These are phyloP conservation scores for Whalleya microplaca DNA, from an alignment of 2,329 filamentous ascomycete genomes.

Conservation along the genomic window DNA sequence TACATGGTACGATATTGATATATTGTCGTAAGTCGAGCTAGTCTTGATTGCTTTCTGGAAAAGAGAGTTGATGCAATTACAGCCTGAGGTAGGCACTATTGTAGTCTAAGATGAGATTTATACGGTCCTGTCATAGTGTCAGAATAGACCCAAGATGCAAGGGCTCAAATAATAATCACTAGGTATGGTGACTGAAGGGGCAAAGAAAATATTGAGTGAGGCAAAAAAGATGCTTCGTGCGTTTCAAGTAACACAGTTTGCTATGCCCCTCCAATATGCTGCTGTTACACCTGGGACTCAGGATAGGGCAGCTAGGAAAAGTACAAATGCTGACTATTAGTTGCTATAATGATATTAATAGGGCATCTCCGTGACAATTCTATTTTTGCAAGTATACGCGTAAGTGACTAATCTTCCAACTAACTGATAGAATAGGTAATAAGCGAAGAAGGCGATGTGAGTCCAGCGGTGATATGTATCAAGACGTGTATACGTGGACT, in stretches of 20 bases:
- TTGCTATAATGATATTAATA: background rate
- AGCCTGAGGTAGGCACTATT: background rate
- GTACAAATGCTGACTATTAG: background rate
- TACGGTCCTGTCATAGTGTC: too few species aligned
- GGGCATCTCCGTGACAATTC: background rate
- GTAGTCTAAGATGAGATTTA: background rate
- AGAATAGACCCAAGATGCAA: too few species aligned
- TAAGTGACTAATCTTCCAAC: background rate
- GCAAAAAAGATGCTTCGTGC: too few species aligned
- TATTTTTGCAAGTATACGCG: background rate
- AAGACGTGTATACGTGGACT: background rate
- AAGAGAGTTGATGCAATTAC: background rate
- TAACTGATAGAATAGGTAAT: background rate
- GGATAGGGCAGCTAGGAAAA: too few species aligned
- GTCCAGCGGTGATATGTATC: background rate
- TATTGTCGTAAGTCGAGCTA: background rate
- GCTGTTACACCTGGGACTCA: too few species aligned
- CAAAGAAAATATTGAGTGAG: too few species aligned
- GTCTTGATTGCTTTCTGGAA: background rate
- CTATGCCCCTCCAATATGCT: too few species aligned
- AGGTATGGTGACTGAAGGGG: too few species aligned
- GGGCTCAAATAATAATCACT: too few species aligned
- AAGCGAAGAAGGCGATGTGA: background rate
- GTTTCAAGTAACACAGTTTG: too few species aligned
- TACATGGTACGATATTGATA: conserved; percentile 2